Evolutionary conservation across 176 grass and related monocot genomes (phyloP).

Genomic region (Pharus latifolius): DNA sequence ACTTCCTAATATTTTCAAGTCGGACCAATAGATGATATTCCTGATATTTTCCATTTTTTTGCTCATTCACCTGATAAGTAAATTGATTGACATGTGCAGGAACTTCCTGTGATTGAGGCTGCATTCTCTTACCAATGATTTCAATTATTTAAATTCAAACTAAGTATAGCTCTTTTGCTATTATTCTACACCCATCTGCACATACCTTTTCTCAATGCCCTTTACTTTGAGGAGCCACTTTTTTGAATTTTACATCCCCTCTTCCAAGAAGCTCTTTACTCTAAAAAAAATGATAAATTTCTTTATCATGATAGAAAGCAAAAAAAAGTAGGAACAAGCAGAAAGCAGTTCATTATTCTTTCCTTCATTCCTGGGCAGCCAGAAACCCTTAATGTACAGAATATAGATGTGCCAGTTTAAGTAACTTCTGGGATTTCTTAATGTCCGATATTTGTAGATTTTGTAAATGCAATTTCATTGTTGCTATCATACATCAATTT

Average conservation of each 20-base stretch:
- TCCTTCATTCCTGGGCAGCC: not conserved
- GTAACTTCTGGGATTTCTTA: not conserved
- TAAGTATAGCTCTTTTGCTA: slow-evolving; percentile 27
- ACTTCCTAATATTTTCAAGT: slow-evolving; percentile 5
- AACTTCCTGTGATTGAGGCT: slow-evolving; percentile 19
- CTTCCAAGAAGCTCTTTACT: slow-evolving; percentile 15
- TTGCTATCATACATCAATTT: not conserved
- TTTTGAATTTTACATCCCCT: slow-evolving; percentile 32
- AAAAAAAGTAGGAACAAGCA: not conserved
- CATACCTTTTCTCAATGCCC: slow-evolving; percentile 27
- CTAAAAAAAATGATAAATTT: not conserved
- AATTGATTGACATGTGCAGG: not conserved
- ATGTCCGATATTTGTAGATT: not conserved
- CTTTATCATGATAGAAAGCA: slow-evolving; percentile 3
- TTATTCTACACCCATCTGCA: slow-evolving; percentile 15
- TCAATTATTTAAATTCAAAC: slow-evolving; percentile 10
- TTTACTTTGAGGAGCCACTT: slow-evolving; percentile 17
- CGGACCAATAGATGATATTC: not conserved
- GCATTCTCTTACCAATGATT: not conserved
- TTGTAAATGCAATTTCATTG: not conserved
- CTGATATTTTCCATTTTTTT: not conserved
- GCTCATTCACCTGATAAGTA: not conserved
- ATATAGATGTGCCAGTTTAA: not conserved
- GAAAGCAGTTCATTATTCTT: slow-evolving; percentile 14
- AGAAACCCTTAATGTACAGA: not conserved